A percentile compares a stretch with the other conserved stretches of the same genome.
These are phyloP conservation scores for Daedaleopsis nitida DNA, from an alignment of 768 basidiomycete species.

Conservation along the genomic window DNA sequence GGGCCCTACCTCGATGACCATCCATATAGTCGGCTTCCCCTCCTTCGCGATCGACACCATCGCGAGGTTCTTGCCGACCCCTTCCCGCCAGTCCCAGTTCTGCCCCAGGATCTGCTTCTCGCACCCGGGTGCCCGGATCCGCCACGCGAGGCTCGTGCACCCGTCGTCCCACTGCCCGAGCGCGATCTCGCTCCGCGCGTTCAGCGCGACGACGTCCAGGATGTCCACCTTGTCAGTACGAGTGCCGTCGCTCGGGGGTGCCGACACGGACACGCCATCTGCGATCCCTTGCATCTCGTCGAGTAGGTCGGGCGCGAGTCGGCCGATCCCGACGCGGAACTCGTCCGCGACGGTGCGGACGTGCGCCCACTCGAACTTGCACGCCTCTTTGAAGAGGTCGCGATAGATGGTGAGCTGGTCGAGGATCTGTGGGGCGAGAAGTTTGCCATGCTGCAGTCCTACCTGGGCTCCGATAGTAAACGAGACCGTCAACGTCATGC, in stretches of 20 bases:
- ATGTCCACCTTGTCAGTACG: conserved; percentile 17
- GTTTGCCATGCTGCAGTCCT: conserved; percentile 32
- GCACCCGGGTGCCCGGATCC: conserved; percentile 14
- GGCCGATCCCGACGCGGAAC: conserved; percentile 28
- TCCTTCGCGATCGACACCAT: conserved; percentile 31
- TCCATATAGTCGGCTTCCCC: conserved; percentile 36
- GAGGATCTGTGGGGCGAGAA: conserved; percentile 32
- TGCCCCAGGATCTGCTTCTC: conserved; percentile 33
- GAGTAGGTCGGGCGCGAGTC: conserved; percentile 31
- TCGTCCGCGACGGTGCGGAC: conserved; percentile 31
- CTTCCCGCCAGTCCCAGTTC: conserved; percentile 41
- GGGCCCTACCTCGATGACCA: conserved; percentile 37
- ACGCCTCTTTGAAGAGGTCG: conserved; percentile 32
- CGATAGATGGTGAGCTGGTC: conserved; percentile 35
- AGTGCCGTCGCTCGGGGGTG: background rate
- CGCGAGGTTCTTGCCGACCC: conserved; percentile 36
- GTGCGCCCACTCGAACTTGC: conserved; percentile 36
- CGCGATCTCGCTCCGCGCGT: conserved; percentile 41
- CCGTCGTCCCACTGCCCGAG: conserved; percentile 39
- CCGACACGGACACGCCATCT: conserved; percentile 26
- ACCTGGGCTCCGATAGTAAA: conserved; percentile 25
- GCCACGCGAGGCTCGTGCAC: conserved; percentile 37
- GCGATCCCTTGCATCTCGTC: conserved; percentile 39
- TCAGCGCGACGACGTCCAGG: conserved; percentile 38
- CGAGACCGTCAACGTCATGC: background rate